A percentile compares a stretch with the other conserved stretches of the same genome.
These are phyloP conservation scores for Xylaria sp. DNA, from an alignment of 2,329 filamentous ascomycete genomes.

Conservation along the genomic window DNA sequence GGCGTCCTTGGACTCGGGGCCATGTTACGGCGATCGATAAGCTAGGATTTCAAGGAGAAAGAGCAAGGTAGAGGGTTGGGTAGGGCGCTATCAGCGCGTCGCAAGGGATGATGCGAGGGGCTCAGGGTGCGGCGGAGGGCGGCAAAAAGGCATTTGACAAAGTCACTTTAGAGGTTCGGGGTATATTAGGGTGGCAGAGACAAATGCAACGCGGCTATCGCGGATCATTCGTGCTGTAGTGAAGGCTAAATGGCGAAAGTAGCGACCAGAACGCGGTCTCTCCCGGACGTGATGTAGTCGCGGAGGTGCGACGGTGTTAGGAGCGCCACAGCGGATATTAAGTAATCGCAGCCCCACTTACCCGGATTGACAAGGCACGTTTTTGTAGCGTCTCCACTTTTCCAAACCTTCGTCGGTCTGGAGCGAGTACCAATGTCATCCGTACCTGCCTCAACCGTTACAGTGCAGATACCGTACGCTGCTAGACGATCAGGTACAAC, in stretches of 20 bases:
- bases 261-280: conserved; percentile 21
- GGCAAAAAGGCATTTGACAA: conserved; percentile 33
- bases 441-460: not conserved
- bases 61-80: conserved; percentile 7
- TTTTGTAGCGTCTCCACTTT: conserved; percentile 9
- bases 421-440: not conserved
- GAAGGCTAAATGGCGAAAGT: conserved; percentile 9
- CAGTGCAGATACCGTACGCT: not conserved
- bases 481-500: too few species aligned
- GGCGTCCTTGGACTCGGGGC: conserved; percentile 33
- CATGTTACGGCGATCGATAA: conserved; percentile 22
- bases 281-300: conserved; percentile 21
- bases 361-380: conserved; percentile 11
- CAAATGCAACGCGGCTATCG: conserved; percentile 6
- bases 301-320: conserved; percentile 18
- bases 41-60: not conserved
- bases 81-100: conserved; percentile 32
- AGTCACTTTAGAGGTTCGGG: conserved; percentile 1
- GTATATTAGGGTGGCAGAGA: not conserved
- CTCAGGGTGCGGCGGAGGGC: conserved; percentile 25
- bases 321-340: conserved; percentile 17
- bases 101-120: conserved; percentile 31
- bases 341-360: conserved; percentile 21
- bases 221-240: conserved; percentile 14
- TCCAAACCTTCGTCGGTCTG: not conserved